phyloP scores from a whole-genome alignment of 2,329 filamentous ascomycete species.

The Penicillium nordicum region DNA sequence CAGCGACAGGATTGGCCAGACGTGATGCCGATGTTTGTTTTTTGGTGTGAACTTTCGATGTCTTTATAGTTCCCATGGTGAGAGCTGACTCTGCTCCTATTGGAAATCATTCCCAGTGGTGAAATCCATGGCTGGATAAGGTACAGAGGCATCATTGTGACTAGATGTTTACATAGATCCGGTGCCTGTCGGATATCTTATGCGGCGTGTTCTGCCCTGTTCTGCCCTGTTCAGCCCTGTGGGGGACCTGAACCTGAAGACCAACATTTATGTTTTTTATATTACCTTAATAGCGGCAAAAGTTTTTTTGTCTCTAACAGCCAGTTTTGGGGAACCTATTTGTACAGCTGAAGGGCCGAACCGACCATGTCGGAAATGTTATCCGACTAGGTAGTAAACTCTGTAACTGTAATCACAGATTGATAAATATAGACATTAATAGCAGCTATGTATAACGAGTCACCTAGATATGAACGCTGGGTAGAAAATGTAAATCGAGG shows the following conservation, averaged over 20 bases:
- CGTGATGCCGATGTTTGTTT: neutral
- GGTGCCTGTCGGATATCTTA: slow-evolving; percentile 18
- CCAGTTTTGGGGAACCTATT: neutral
- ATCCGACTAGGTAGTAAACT: neutral
- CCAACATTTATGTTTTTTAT: neutral
- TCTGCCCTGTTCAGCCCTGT: neutral
- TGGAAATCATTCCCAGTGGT: slow-evolving; percentile 14
- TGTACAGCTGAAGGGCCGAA: neutral
- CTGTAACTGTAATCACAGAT: neutral
- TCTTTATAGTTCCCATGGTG: slow-evolving; percentile 7
- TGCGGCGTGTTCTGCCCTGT: slow-evolving; percentile 7
- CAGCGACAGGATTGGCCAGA: neutral
- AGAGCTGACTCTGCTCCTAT: slow-evolving; percentile 7
- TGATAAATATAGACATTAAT: slow-evolving; percentile 3
- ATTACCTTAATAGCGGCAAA: neutral
- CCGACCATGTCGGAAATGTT: neutral
- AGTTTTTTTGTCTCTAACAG: too few species aligned
- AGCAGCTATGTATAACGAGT: slow-evolving; percentile 1
- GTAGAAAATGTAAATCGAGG: neutral
- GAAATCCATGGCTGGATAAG: slow-evolving; percentile 4
- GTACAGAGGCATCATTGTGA: slow-evolving; percentile 18
- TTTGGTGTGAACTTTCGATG: slow-evolving; percentile 1
- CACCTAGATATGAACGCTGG: neutral
- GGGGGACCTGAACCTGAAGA: neutral
- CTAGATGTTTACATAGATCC: slow-evolving; percentile 14